phyloP scores from a whole-genome alignment of 768 basidiomycete genomes.

The Porphyrellus cyaneotinctus region DNA sequence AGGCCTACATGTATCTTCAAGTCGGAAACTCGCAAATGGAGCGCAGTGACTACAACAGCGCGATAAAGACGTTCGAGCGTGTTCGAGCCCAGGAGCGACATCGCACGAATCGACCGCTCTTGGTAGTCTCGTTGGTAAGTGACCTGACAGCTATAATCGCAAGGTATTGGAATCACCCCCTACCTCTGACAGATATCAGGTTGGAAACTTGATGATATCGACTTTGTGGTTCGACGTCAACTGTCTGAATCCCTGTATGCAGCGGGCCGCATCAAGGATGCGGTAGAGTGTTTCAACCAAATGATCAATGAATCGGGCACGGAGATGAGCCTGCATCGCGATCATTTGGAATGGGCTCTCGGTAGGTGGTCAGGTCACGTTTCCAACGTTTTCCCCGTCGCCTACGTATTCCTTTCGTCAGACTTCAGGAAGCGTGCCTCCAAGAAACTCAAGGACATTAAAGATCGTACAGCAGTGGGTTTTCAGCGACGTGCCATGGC shows the following conservation, averaged over 20 bases:
- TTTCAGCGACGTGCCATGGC: not conserved
- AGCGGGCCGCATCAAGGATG: not conserved
- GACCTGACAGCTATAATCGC: too few relatives aligned
- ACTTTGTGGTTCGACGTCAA: not conserved
- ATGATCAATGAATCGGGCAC: not conserved
- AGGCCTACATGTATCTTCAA: not conserved
- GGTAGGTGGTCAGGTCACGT: not conserved
- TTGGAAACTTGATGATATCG: conserved; percentile 1
- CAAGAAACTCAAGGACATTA: too few relatives aligned
- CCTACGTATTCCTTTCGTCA: not conserved
- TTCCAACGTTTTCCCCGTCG: too few relatives aligned
- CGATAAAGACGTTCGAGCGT: not conserved
- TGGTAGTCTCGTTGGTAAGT: conserved; percentile 6
- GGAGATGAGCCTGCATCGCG: not conserved
- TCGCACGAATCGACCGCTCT: not conserved
- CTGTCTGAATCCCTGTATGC: not conserved
- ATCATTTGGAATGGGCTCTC: not conserved
- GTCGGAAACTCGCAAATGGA: not conserved
- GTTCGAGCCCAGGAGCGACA: not conserved
- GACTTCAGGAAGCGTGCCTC: not conserved
- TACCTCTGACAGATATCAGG: too few relatives aligned
- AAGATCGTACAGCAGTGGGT: not conserved
- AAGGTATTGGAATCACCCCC: not conserved
- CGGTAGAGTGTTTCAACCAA: not conserved
- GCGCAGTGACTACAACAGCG: not conserved